Evolutionary conservation across 1,139 yeast species (phyloP).

Genomic region (Blastobotrys capitulatus): DNA sequence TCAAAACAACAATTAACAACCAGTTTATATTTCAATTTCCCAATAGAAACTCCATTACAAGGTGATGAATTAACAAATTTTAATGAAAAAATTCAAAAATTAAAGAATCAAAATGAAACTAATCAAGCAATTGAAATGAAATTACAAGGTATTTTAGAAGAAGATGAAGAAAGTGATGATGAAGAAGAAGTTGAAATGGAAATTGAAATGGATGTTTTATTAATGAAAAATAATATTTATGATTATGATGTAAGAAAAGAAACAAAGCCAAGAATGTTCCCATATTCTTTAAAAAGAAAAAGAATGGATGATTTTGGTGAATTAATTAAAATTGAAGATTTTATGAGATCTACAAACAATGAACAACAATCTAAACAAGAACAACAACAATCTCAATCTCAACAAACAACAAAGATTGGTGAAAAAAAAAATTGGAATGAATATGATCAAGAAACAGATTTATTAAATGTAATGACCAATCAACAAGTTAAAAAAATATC

Average conservation of each 20-base stretch:
- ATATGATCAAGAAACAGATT: slow-evolving; percentile 36
- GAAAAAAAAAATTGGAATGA: slow-evolving; percentile 35
- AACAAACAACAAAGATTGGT: slow-evolving; percentile 31
- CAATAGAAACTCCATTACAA: slow-evolving; percentile 27
- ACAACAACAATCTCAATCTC: neutral
- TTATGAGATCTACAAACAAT: slow-evolving; percentile 32
- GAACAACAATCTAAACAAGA: neutral
- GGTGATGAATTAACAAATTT: slow-evolving; percentile 35
- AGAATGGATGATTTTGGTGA: slow-evolving; percentile 85
- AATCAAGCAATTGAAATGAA: slow-evolving; percentile 54
- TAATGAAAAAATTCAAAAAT: slow-evolving; percentile 33
- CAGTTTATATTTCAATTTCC: slow-evolving; percentile 21
- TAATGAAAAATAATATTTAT: slow-evolving; percentile 34
- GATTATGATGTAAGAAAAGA: slow-evolving; percentile 65
- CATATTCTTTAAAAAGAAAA: slow-evolving; percentile 51
- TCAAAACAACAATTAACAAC: slow-evolving; percentile 19
- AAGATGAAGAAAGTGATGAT: slow-evolving; percentile 32
- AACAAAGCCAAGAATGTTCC: slow-evolving; percentile 72
- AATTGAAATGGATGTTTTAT: slow-evolving; percentile 30
- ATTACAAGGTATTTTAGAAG: slow-evolving; percentile 49
- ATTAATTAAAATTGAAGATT: slow-evolving; percentile 58
- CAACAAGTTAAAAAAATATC: slow-evolving; percentile 47
- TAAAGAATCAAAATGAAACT: slow-evolving; percentile 46
- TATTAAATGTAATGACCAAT: slow-evolving; percentile 51
- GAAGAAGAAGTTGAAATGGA: slow-evolving; percentile 20